Evolutionary conservation across 352 stramenopile species (phyloP).

Genomic region (Globisporangium rhizosaccharum): DNA sequence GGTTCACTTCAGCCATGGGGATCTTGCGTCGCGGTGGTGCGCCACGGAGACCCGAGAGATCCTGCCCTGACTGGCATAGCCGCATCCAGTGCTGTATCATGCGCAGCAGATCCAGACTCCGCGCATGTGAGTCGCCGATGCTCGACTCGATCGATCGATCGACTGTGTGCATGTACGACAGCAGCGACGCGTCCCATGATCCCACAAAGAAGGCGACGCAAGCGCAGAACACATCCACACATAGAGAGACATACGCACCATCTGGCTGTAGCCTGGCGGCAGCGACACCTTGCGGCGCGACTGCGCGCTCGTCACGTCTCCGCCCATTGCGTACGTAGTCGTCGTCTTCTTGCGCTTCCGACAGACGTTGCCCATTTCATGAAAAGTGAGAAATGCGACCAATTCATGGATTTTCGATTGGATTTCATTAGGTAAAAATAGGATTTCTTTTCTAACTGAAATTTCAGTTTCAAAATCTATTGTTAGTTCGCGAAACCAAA

Average conservation of each 20-base stretch:
- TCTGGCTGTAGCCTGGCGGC: conserved; percentile 88
- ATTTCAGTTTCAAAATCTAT: no score
- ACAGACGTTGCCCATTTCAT: conserved; percentile 3
- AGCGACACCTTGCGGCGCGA: conserved; percentile 76
- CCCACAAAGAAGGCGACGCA: neutral
- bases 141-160: no score
- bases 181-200: neutral
- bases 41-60: conserved; percentile 79
- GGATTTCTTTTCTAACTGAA: no score
- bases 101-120: neutral
- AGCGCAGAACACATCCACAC: no score
- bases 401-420: neutral
- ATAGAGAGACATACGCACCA: conserved; percentile 31
- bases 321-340: conserved; percentile 23
- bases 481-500: no score
- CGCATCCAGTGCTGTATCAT: conserved; percentile 89
- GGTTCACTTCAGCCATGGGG: conserved; percentile 78
- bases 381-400: conserved; percentile 1
- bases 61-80: conserved; percentile 72
- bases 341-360: neutral
- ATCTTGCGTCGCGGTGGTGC: conserved; percentile 51
- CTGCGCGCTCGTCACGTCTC: conserved; percentile 58
- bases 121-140: neutral
- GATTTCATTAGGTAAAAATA: no score
- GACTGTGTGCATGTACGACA: neutral